phyloP scores from a whole-genome alignment of 257 asterid genomes.

The Penstemon eatonii region DNA sequence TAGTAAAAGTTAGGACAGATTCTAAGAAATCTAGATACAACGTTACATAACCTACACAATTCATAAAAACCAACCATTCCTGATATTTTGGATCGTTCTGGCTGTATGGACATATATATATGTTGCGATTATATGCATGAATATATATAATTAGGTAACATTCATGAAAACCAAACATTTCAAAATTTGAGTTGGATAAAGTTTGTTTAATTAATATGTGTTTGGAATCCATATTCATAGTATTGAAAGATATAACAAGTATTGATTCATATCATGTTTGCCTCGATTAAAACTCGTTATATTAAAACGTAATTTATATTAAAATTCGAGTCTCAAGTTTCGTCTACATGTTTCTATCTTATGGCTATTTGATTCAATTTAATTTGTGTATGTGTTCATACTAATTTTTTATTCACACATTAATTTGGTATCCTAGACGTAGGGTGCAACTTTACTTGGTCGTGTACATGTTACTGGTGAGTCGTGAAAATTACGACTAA shows the following conservation, averaged over 20 bases:
- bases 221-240: no score
- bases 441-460: background rate
- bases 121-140: background rate
- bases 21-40: background rate
- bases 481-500: no score
- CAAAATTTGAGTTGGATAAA: no score
- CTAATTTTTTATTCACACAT: background rate
- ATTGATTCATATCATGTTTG: no score
- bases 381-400: no score
- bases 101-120: background rate
- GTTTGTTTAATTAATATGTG: no score
- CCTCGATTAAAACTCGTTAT: no score
- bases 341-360: background rate
- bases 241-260: no score
- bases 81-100: background rate
- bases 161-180: background rate
- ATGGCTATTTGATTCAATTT: no score
- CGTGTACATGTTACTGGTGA: background rate
- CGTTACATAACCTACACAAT: background rate
- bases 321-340: no score
- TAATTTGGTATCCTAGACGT: background rate
- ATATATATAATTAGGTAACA: no score
- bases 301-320: no score
- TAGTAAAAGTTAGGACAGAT: background rate
- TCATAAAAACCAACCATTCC: background rate